Conservation (phyloP, 192 early-diverging fungal genomes). For the Gigaspora rosea region DNA sequence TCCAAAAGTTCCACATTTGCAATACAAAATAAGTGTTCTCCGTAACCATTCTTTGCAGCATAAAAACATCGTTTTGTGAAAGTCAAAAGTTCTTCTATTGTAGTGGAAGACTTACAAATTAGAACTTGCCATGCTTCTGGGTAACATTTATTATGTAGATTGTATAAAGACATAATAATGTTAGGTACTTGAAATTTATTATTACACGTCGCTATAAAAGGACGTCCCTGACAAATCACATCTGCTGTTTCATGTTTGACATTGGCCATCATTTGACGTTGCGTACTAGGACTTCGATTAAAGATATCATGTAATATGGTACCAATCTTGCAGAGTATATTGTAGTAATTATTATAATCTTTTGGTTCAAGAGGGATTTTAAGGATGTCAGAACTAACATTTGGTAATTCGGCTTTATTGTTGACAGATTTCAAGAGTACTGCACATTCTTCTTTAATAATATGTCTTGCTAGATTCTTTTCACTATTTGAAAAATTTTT, state of each 20-base stretch:
- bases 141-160: constrained; percentile 10
- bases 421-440: not conserved
- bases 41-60: constrained; percentile 21
- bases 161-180: constrained; percentile 22
- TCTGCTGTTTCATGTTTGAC: not conserved
- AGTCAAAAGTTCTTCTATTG: constrained; percentile 11
- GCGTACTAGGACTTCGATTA: not conserved
- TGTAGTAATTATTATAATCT: not conserved
- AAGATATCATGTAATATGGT: constrained; percentile 6
- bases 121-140: constrained; percentile 30
- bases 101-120: constrained; percentile 20
- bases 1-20: constrained; percentile 26
- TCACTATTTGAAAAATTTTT: no score
- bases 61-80: constrained; percentile 28
- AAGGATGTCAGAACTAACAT: not conserved
- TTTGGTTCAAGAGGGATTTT: not conserved
- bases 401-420: not conserved
- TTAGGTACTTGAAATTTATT: constrained; percentile 27
- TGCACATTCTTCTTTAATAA: not conserved
- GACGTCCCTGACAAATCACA: not conserved
- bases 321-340: constrained; percentile 14
- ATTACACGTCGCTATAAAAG: constrained; percentile 27
- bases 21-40: constrained; percentile 16
- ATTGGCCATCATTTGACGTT: not conserved
- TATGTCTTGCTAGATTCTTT: not conserved